A percentile compares a stretch with the other conserved stretches of the same genome.
These are phyloP conservation scores for Linum tenue DNA, from an alignment of 345 rosid genomes.

Conservation along the genomic window DNA sequence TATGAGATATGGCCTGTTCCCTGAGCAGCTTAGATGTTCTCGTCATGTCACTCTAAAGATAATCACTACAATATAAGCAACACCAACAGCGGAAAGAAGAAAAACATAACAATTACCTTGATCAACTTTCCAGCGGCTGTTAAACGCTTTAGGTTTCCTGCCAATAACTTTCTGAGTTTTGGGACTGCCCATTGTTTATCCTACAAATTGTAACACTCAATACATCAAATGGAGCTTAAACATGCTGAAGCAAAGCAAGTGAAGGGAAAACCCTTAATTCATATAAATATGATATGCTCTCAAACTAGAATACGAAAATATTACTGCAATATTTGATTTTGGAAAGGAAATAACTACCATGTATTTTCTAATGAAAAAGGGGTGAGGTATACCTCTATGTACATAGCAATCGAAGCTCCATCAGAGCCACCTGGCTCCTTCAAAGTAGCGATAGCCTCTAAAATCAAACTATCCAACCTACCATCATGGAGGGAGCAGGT, in stretches of 20 bases:
- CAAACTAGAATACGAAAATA: background rate
- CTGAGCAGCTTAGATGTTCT: background rate
- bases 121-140: constrained; percentile 66
- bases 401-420: constrained; percentile 58
- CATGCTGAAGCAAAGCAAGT: background rate
- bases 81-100: background rate
- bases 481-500: constrained; percentile 16
- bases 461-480: constrained; percentile 71
- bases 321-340: background rate
- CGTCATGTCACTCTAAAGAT: background rate
- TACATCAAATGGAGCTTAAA: background rate
- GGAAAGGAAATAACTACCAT: background rate
- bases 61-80: background rate
- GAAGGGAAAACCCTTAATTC: background rate
- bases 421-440: constrained; percentile 81
- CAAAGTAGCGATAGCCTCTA: constrained; percentile 74
- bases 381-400: constrained; percentile 56
- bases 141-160: constrained; percentile 65
- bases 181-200: constrained; percentile 56
- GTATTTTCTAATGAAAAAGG: background rate
- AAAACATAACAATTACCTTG: constrained; percentile 43
- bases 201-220: constrained; percentile 34
- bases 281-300: background rate
- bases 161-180: constrained; percentile 69
- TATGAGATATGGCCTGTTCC: no score